Base-by-base conservation (phyloP, 495 filamentous ascomycete species). In the Aspergillus diversus region DNA sequence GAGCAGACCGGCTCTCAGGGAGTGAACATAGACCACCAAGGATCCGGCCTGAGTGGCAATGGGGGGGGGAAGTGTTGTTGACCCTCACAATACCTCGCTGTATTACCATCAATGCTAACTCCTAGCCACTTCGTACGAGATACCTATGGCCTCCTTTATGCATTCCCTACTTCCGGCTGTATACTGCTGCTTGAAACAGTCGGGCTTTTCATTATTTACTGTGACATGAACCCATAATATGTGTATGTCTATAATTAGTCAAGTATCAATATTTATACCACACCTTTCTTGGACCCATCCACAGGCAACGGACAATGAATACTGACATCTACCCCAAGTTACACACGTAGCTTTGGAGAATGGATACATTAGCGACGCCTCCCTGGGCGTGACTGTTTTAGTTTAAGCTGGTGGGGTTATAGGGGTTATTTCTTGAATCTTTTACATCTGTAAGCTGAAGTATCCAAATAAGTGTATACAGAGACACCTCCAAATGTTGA, bases 41-140 rank as follows among this genome's bases (percentile, higher is more conserved):
- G 81, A 74, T 81, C 83, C 66, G 84, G 84, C 43, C 78, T 82
- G 67, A 84, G 81, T 57, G 86, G 79, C 43, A 83, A 82, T 21
- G 73, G 85, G 60, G 84, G 88, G 34, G 87, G 89, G 65, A 97
- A 96, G 80, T 98, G 94, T 81, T 98, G 94, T 75, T 97, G 87
- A 79, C 72, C 8, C 15, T 17, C 9, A 27, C 21, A 17, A 57
- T 27, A 11, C 39, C 32, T 53, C 34, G 31, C 47, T 72, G 63
- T 68, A 69, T 60, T 60, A 66, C 59, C 42, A 71, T 65, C 33
- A 9, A 33, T 50, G 21, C 6, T 39, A 32, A 37, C 11, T 50
- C 35, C 17, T 32, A 27, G 16, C 33, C 16, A 31, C 58, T 60
- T 16, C 33, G 27, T 32, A 42, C 21, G 47, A 12, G 32, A n/a